phyloP scores from a whole-genome alignment of 176 grass and related monocot species.

The Musa acuminata region DNA sequence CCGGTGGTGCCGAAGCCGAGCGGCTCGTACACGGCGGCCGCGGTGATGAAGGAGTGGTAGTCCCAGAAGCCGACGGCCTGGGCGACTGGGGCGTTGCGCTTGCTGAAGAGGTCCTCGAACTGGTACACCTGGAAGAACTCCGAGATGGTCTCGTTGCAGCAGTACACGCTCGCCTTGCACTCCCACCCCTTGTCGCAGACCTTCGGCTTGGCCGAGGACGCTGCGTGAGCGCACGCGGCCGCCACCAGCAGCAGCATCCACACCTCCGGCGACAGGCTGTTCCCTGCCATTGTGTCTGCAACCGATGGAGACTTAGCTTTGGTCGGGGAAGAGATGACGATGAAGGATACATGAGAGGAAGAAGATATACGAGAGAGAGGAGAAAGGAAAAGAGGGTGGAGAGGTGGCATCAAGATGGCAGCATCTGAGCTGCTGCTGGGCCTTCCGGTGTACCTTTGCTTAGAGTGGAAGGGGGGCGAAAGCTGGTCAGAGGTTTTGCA shows the following conservation, averaged over 20 bases:
- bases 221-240: conserved; percentile 12
- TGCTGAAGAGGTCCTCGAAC: conserved; percentile 86
- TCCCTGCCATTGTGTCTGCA: background rate
- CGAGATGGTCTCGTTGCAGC: conserved; percentile 73
- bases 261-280: background rate
- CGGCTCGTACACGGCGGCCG: conserved; percentile 52
- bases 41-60: conserved; percentile 69
- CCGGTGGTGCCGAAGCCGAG: conserved; percentile 82
- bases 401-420: too few relatives aligned
- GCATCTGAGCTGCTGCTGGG: too few relatives aligned
- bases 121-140: conserved; percentile 79
- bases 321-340: background rate
- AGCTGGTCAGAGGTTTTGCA: too few relatives aligned
- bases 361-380: background rate
- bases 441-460: too few relatives aligned
- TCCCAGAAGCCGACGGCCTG: conserved; percentile 73
- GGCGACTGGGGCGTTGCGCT: conserved; percentile 41
- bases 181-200: conserved; percentile 80
- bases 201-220: conserved; percentile 25
- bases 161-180: conserved; percentile 66
- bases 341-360: background rate
- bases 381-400: too few relatives aligned
- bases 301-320: background rate
- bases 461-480: too few relatives aligned
- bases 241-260: background rate